Evolutionary conservation across 306 rosid genomes (phyloP).

Genomic region (Cicer chorassanicum): DNA sequence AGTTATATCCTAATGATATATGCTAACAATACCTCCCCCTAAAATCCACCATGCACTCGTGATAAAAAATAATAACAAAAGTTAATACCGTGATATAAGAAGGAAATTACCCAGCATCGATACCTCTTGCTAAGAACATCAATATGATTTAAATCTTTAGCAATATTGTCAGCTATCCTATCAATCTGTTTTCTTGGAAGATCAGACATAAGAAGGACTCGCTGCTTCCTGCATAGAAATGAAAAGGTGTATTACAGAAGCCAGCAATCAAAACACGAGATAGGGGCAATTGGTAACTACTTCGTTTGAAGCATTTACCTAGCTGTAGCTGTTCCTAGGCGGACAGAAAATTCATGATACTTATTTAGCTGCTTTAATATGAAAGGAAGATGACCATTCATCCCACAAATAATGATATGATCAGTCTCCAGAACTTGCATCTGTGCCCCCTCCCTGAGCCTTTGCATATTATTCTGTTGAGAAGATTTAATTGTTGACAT

Average conservation of each 20-base stretch:
- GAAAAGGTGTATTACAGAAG: conserved; percentile 46
- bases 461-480: conserved; percentile 87
- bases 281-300: conserved; percentile 42
- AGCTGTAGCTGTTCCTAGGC: conserved; percentile 92
- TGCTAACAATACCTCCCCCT: background rate
- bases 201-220: conserved; percentile 96
- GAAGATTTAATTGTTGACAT: conserved; percentile 46
- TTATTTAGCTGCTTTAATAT: conserved; percentile 87
- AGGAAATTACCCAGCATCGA: conserved; percentile 46
- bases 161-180: conserved; percentile 70
- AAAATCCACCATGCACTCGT: no score
- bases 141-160: conserved; percentile 82
- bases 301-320: conserved; percentile 65
- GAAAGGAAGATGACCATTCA: conserved; percentile 82
- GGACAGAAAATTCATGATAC: conserved; percentile 85
- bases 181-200: conserved; percentile 95
- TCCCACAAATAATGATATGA: conserved; percentile 95
- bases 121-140: conserved; percentile 94
- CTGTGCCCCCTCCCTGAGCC: conserved; percentile 93
- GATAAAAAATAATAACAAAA: background rate
- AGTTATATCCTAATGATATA: conserved; percentile 3
- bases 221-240: conserved; percentile 74
- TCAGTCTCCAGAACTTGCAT: conserved; percentile 90
- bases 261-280: conserved; percentile 44
- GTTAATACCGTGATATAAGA: conserved; percentile 25